Base-by-base conservation (phyloP, 768 basidiomycete species). In the Neoboletus brunneissimus region DNA sequence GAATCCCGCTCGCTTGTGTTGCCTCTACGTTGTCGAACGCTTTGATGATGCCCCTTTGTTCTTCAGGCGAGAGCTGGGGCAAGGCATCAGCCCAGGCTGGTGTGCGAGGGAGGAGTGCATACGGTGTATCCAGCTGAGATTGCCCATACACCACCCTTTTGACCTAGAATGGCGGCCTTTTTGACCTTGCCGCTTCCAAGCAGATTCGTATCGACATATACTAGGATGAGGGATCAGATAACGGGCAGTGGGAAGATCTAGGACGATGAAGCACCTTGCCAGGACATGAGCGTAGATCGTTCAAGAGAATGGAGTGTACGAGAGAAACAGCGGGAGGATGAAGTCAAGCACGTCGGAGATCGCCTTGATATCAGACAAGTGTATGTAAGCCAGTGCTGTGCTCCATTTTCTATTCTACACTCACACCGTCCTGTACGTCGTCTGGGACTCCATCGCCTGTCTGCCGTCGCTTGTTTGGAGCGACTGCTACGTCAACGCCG, bases 181-280 rank as follows among this genome's bases (percentile, higher is more conserved):
- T 75, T 16, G 64, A 96, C 75, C 76, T 84, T 92, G 66, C 82
- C 82, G 56, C 71, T 85, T 13, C 85, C 89, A 57, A 95, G 63
- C 58, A 96, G 86, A 72, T 91, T 87, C 63, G 72, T 72, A 71
- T 94, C 90, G 72, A 94, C 89, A 73, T 92, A 94, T 42, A 72
- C 92, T 94, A 58, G 10, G 20, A 10, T 9, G 73, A 85, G 62
- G 88, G 86, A 6, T 57, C 40, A 58, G 54, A 57, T 10, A 4
- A 27, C 18, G 22, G 27, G 16, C 10, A 7, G 0, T 5, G 9
- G 2, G 12, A 5, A 10, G 1, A 40, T 32, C 1, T 9, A 22
- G 12, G 29, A 41, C 16, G 23, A 29, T 7, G 43, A 90, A 87
- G 35, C 58, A 89, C 87, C 60, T 85, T 88, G 85, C 86, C 87